Evolutionary conservation across 768 basidiomycete species (phyloP).

Genomic region (Lentinula boryana): DNA sequence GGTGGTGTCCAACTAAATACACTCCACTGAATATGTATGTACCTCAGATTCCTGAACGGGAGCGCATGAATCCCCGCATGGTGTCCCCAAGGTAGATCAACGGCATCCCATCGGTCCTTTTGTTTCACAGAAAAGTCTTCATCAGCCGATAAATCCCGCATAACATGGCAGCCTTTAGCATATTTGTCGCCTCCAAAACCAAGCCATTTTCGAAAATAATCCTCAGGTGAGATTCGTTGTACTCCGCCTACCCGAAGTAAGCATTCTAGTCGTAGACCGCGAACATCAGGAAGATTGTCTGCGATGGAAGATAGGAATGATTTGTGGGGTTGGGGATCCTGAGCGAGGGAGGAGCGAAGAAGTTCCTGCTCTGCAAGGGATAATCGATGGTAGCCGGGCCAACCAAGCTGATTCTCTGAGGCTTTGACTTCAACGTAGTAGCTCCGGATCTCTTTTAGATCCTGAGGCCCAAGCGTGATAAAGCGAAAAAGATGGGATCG

Average conservation of each 20-base stretch:
- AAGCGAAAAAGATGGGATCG: not conserved
- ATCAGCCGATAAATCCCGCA: not conserved
- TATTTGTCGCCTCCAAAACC: not conserved
- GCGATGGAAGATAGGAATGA: not conserved
- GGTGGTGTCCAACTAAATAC: not conserved
- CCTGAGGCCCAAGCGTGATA: not conserved
- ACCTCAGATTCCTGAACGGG: not conserved
- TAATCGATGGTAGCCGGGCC: not conserved
- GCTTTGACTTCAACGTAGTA: not conserved
- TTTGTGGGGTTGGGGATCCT: not conserved
- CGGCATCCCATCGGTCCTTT: not conserved
- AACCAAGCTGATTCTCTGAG: not conserved
- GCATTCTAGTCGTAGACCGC: not conserved
- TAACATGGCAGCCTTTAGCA: not conserved
- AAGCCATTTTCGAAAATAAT: not conserved
- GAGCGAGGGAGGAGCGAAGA: not conserved
- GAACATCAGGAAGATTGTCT: not conserved
- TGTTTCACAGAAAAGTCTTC: not conserved
- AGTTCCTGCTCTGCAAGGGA: not conserved
- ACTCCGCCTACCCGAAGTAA: not conserved
- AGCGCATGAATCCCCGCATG: not conserved
- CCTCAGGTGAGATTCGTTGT: not conserved
- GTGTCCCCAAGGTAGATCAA: conserved; percentile 1
- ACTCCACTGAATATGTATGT: not conserved
- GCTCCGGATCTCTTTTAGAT: not conserved